Conservation (phyloP, 805 yeast species). For the Kurtzmaniella fragi region DNA sequence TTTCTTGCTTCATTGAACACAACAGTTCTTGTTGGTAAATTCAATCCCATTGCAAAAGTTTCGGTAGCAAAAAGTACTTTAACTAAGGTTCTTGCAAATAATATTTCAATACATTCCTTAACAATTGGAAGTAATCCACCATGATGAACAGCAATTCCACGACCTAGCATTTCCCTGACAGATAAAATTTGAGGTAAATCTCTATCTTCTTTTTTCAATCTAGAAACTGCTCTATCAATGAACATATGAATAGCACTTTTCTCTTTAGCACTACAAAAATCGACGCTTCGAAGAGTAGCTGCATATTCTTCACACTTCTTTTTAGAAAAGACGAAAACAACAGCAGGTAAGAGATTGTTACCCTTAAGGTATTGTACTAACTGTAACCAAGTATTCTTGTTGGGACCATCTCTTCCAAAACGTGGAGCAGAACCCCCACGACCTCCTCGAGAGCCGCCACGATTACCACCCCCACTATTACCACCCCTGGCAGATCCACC, state of each 20-base stretch:
- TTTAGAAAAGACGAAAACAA: conserved; percentile 88
- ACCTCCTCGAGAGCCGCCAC: conserved; percentile 15
- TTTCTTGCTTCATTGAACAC: conserved; percentile 81
- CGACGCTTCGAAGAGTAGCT: conserved; percentile 63
- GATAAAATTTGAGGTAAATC: conserved; percentile 87
- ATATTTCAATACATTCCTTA: conserved; percentile 86
- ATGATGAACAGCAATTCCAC: conserved; percentile 96
- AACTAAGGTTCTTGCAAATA: conserved; percentile 80
- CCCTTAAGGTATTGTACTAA: conserved; percentile 66
- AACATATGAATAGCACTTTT: conserved; percentile 91
- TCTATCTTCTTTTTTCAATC: conserved; percentile 88
- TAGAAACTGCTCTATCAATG: conserved; percentile 79
- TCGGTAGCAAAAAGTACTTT: conserved; percentile 95
- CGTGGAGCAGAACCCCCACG: conserved; percentile 17
- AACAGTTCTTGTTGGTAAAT: conserved; percentile 94
- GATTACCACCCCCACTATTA: conserved; percentile 20
- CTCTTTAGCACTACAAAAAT: conserved; percentile 80
- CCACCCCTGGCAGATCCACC: conserved; percentile 45
- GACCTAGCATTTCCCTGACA: conserved; percentile 71
- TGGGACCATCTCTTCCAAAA: conserved; percentile 56
- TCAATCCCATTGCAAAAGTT: conserved; percentile 98
- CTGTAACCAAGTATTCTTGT: conserved; percentile 71
- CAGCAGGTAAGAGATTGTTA: conserved; percentile 80
- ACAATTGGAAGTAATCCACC: conserved; percentile 92
- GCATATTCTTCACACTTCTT: conserved; percentile 94